Percentiles rank a stretch among this genome's conserved stretches.
These are phyloP conservation scores for Eucalyptus virginea DNA, from an alignment of 345 rosid genomes.

Conservation along the genomic window DNA sequence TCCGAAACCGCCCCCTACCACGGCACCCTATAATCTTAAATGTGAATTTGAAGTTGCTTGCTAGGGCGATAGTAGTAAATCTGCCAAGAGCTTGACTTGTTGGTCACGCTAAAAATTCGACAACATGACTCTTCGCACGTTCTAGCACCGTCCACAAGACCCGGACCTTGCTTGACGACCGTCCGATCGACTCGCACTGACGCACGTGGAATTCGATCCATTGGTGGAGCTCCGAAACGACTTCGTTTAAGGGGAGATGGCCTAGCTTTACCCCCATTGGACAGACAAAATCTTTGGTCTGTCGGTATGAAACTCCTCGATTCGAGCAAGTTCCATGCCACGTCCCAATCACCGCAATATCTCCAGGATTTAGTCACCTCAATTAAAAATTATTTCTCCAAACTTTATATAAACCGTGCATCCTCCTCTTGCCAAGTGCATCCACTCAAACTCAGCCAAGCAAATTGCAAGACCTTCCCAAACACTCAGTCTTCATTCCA, in stretches of 20 bases:
- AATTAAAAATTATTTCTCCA: neutral
- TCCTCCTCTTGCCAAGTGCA: neutral
- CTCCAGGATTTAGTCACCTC: neutral
- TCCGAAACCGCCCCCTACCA: neutral
- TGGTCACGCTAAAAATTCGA: neutral
- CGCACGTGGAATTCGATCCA: neutral
- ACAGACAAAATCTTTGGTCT: neutral
- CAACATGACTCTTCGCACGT: neutral
- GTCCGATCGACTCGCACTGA: neutral
- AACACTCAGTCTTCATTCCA: neutral
- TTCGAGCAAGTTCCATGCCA: neutral
- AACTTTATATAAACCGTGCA: neutral
- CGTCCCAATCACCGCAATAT: neutral
- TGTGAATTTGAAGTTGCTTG: neutral
- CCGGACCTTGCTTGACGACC: neutral
- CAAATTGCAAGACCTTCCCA: neutral
- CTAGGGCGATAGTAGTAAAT: neutral
- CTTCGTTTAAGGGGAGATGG: neutral
- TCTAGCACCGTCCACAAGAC: neutral
- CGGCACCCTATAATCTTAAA: neutral
- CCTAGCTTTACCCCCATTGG: neutral
- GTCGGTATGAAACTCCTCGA: neutral
- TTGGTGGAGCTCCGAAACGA: neutral
- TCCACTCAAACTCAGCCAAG: neutral
- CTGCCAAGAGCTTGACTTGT: neutral